phyloP scores from a whole-genome alignment of 2,329 filamentous ascomycete genomes.

The Knufia fluminis region DNA sequence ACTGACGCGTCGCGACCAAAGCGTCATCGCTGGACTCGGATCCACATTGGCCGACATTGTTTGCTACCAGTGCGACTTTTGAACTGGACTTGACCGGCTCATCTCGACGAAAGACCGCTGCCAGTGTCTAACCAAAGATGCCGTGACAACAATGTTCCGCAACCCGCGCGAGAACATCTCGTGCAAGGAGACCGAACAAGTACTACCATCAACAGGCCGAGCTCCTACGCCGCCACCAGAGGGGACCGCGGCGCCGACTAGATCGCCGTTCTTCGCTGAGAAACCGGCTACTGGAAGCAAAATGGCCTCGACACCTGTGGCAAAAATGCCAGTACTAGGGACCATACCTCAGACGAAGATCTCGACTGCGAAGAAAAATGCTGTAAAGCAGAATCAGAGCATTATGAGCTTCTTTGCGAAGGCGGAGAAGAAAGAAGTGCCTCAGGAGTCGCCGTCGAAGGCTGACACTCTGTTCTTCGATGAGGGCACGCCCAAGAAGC shows the following conservation, averaged over 20 bases:
- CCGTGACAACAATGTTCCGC: background rate
- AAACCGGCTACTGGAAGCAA: background rate
- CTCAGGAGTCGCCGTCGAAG: slow-evolving; percentile 8
- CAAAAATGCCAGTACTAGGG: slow-evolving; percentile 11
- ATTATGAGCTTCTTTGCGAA: slow-evolving; percentile 49
- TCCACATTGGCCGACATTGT: too few species aligned
- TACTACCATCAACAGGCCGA: background rate
- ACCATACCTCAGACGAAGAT: slow-evolving; percentile 15
- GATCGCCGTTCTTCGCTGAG: slow-evolving; percentile 5
- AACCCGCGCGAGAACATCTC: background rate
- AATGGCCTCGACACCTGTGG: background rate
- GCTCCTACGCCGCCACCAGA: background rate
- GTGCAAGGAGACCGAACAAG: background rate
- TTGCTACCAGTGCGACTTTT: too few species aligned
- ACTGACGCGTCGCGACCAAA: too few species aligned
- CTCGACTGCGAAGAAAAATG: slow-evolving; percentile 13
- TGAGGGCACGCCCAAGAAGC: slow-evolving; percentile 13
- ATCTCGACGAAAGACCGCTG: too few species aligned
- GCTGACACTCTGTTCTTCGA: slow-evolving; percentile 30
- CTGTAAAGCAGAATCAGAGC: slow-evolving; percentile 37
- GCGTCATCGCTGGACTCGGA: too few species aligned
- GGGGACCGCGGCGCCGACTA: background rate
- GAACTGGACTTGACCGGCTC: too few species aligned
- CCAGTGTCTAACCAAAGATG: background rate
- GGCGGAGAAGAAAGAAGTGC: slow-evolving; percentile 25